Conservation (phyloP, 306 rosid species). For the Leucaena leucocephala region DNA sequence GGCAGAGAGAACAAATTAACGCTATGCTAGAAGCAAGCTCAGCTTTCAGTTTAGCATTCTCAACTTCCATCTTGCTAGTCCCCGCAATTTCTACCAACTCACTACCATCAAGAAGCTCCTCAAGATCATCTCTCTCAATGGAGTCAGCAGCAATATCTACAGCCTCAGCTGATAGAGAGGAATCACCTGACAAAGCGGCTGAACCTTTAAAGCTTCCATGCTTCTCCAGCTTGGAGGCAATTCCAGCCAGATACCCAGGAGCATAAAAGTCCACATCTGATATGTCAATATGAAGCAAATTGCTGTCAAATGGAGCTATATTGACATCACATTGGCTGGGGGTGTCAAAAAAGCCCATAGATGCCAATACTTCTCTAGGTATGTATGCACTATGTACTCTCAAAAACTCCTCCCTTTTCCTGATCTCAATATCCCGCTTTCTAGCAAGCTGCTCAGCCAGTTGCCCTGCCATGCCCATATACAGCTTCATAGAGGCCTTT, state of each 20-base stretch:
- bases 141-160: constrained; percentile 53
- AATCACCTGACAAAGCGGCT: constrained; percentile 50
- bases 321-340: constrained; percentile 95
- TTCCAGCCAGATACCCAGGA: constrained; percentile 74
- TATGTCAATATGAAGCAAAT: constrained; percentile 86
- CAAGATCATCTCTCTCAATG: constrained; percentile 58
- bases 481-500: constrained; percentile 89
- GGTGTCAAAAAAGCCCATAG: constrained; percentile 84
- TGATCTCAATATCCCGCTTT: constrained; percentile 79
- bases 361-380: constrained; percentile 80
- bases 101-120: constrained; percentile 69
- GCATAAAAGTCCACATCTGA: constrained; percentile 83
- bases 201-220: constrained; percentile 63
- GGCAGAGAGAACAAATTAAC: constrained; percentile 68
- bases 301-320: constrained; percentile 84
- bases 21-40: constrained; percentile 94
- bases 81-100: constrained; percentile 94
- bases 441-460: constrained; percentile 92
- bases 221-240: constrained; percentile 67
- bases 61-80: constrained; percentile 94
- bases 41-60: constrained; percentile 97
- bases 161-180: constrained; percentile 63
- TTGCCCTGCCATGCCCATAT: constrained; percentile 99
- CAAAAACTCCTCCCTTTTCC: constrained; percentile 81
- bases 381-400: constrained; percentile 64